phyloP scores from a whole-genome alignment of 2,329 filamentous ascomycete genomes.

The Parastagonospora nodorum region DNA sequence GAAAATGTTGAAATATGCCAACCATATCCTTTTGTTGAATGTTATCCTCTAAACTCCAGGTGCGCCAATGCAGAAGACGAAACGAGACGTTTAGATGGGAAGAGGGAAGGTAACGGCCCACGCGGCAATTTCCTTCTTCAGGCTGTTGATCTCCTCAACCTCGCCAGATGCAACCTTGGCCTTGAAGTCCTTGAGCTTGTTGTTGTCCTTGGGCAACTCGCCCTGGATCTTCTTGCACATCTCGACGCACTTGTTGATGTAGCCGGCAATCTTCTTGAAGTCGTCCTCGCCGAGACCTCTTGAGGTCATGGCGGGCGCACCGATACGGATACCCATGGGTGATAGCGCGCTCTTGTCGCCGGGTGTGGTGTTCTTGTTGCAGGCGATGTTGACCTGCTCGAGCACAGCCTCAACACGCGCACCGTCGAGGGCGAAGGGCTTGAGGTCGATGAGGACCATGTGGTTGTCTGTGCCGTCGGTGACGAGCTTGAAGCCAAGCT shows the following conservation, averaged over 20 bases:
- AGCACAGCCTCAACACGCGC: constrained; percentile 87
- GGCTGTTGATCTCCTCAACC: constrained; percentile 78
- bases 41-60: constrained; percentile 2
- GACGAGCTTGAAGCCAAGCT: constrained; percentile 83
- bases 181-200: constrained; percentile 99
- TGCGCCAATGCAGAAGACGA: constrained; percentile 20
- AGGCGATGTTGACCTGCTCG: constrained; percentile 92
- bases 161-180: constrained; percentile 81
- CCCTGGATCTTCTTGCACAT: constrained; percentile 87
- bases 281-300: constrained; percentile 89
- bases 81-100: constrained; percentile 62
- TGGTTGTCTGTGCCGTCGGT: constrained; percentile 97
- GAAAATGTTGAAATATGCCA: constrained; percentile 34
- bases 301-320: constrained; percentile 96
- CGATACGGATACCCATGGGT: constrained; percentile 90
- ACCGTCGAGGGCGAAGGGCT: constrained; percentile 85
- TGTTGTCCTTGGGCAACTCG: constrained; percentile 89
- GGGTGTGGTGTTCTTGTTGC: constrained; percentile 98
- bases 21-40: constrained; percentile 34
- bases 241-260: constrained; percentile 89
- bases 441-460: constrained; percentile 89
- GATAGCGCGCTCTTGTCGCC: constrained; percentile 93
- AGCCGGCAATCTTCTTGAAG: constrained; percentile 78
- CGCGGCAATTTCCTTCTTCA: constrained; percentile 85
- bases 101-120: constrained; percentile 94